A percentile compares a stretch with the other conserved stretches of the same genome.
Evolutionary conservation across 2,329 filamentous ascomycete species (phyloP).

Genomic region (Neonectria ditissima): DNA sequence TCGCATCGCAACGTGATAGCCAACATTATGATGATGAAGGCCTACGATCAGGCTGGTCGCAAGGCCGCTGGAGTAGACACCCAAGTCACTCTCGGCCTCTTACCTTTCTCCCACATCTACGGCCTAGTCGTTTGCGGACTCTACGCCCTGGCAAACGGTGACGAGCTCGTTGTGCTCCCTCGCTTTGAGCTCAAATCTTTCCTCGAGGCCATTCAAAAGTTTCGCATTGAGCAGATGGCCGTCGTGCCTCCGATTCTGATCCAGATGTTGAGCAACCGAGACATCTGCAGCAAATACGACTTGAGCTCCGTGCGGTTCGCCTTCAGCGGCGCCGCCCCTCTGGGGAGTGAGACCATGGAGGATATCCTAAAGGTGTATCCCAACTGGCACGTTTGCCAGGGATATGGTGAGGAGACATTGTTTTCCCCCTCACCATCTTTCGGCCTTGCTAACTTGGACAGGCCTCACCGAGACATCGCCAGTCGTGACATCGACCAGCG

Average conservation of each 20-base stretch:
- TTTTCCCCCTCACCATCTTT: accelerated
- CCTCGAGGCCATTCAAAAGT: slow-evolving; percentile 73
- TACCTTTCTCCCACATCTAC: slow-evolving; percentile 88
- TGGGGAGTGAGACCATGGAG: slow-evolving; percentile 75
- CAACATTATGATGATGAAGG: slow-evolving; percentile 73
- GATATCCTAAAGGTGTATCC: slow-evolving; percentile 73
- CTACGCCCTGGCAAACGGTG: slow-evolving; percentile 74
- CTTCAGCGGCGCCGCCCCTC: slow-evolving; percentile 80
- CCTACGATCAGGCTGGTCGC: slow-evolving; percentile 57
- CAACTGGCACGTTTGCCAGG: slow-evolving; percentile 74
- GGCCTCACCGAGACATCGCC: slow-evolving; percentile 81
- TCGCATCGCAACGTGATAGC: slow-evolving; percentile 83
- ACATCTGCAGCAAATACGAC: slow-evolving; percentile 72
- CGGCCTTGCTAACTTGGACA: slow-evolving; percentile 42
- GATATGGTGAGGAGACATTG: slow-evolving; percentile 69
- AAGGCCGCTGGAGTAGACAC: slow-evolving; percentile 52
- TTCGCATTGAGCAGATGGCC: slow-evolving; percentile 75
- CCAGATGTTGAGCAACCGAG: slow-evolving; percentile 73
- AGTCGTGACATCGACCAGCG: slow-evolving; percentile 69
- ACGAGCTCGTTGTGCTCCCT: slow-evolving; percentile 77
- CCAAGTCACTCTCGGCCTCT: slow-evolving; percentile 71
- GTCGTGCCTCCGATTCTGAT: slow-evolving; percentile 86
- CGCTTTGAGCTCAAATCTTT: slow-evolving; percentile 80
- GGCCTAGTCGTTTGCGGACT: slow-evolving; percentile 68
- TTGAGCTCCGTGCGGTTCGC: slow-evolving; percentile 73